Conservation (phyloP, 2,329 filamentous ascomycete genomes). For the Talaromyces marneffei region DNA sequence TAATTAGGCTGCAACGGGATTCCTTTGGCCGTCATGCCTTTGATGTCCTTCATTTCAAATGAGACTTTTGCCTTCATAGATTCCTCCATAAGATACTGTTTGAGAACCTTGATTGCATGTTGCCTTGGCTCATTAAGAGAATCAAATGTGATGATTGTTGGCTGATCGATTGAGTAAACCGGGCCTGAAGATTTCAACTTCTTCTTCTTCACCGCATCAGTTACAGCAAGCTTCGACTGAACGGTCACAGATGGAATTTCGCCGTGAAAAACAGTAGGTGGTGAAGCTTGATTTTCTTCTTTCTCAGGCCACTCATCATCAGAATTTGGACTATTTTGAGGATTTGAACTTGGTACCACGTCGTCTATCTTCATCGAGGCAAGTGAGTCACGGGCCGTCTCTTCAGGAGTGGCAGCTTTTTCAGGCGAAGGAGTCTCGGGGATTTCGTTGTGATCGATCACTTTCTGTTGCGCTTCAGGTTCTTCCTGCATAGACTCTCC, state of each 20-base stretch:
- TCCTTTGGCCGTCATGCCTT: constrained; percentile 63
- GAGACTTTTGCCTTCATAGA: constrained; percentile 57
- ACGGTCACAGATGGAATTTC: constrained; percentile 11
- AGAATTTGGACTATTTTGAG: constrained; percentile 6
- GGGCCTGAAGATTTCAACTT: constrained; percentile 26
- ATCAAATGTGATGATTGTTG: constrained; percentile 79
- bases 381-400: constrained; percentile 22
- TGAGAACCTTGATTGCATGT: constrained; percentile 61
- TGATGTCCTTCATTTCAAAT: constrained; percentile 42
- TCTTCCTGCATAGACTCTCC: neutral
- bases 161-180: constrained; percentile 46
- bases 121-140: constrained; percentile 66
- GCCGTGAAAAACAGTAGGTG: constrained; percentile 17
- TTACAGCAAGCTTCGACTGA: constrained; percentile 15
- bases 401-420: constrained; percentile 19
- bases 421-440: constrained; percentile 24
- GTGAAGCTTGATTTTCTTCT: constrained; percentile 22
- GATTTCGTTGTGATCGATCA: constrained; percentile 22
- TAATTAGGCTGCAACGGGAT: constrained; percentile 79
- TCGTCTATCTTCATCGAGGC: constrained; percentile 28
- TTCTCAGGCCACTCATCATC: constrained; percentile 28
- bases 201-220: constrained; percentile 17
- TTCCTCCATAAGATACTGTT: constrained; percentile 71
- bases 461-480: constrained; percentile 13
- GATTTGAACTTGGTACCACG: constrained; percentile 6